Base-by-base conservation (phyloP, 1,139 yeast species). In the Pichia sp. region DNA sequence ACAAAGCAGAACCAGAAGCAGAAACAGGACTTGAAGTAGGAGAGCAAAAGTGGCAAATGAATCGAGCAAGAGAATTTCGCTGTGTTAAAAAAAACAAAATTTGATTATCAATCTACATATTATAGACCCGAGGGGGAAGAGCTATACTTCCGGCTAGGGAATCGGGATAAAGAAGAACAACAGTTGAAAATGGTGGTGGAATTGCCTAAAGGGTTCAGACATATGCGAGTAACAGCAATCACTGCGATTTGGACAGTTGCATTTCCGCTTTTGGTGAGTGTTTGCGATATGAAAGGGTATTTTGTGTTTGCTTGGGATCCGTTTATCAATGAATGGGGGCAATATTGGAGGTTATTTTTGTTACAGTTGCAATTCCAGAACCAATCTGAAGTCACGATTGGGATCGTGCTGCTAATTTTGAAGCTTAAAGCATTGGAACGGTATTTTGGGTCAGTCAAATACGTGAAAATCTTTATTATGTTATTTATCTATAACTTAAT, bases 331-430 rank as follows among this genome's bases (percentile, higher is more conserved):
- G 68, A 72, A 46, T 83, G 85, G 69, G 55, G 64, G 41, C 94
- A 85, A 55, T 80, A 75, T 61, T 84, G 92, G 88, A 65, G 94
- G 41, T 54, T 82, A 11, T 42, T 72, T 4, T 61, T 77, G 3
- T 75, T 71, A 57, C 92, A 81, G 57, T 44, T 75, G 28, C 66
- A 77, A 4, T 83, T 75, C 49, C 66, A 74, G 40, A 82, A 80
- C 55, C 88, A 83, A 59, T 75, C 85, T 2, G 87, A 83, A 56
- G 80, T 76, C 43, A 57, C 83, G 26, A 52, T 83, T 27, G 66
- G 72, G 1, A 61, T 72, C 5, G 57, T 80, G 11, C 57, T 82
- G 34, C 64, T 81, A 56, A 81, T 81, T 56, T 73, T 79, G 43
- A 54, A 55, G 45, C 70, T 73, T 56, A 77, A 86, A 51, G 73